Evolutionary conservation across 2,329 filamentous ascomycete species (phyloP), one percentile per base, ranked within the genome.

Genomic region (Diaporthe destruens): DNA sequence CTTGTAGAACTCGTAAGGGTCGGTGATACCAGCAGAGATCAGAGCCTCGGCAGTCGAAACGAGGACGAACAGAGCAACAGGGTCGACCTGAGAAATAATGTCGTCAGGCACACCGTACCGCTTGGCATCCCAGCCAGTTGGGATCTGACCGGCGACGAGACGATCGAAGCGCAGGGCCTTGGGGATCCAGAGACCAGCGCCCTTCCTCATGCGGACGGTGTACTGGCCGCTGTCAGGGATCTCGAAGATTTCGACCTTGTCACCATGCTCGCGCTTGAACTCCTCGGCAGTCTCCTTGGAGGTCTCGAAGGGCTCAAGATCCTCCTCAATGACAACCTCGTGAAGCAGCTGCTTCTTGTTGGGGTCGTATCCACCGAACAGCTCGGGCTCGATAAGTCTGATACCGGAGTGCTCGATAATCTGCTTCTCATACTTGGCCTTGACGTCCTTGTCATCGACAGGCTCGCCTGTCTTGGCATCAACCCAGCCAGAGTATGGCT

Each of bases 1-100:
- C 87, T 98, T 95, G 90, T 99, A 99, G 86, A 99, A 98, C 85
- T 99, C 96, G 81, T 98, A 99, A 25, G 96, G 97, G 81, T 99
- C 97, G 34, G 96, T 98, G 82, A 99, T 96, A 91, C 96, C 96
- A 75, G 94, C 93, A 39, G 94, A 93, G 67, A 99, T 88, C 9
- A 99, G 91, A 73, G 95, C 92, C 84, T 99, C 97, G 1, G 93
- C 94, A 61, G 95, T 97, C 69, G 94, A 97, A 59, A 98, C 95
- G 57, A 99, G 92, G 39, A 98, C 94, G 81, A 94, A 99, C 63
- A 99, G 89, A 1, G 96, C 98, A 77, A 98, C 96, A 7, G 95
- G 96, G 80, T 99, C 97, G 75, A 99, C 96, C 82, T 99, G 96
- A 53, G 93, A 93, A 81, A 99, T 96, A 81, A 99, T 99, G 81